Evolutionary conservation across 345 rosid genomes (phyloP), one percentile per base, ranked within the genome.

Genomic region (Eucalyptus rudis): DNA sequence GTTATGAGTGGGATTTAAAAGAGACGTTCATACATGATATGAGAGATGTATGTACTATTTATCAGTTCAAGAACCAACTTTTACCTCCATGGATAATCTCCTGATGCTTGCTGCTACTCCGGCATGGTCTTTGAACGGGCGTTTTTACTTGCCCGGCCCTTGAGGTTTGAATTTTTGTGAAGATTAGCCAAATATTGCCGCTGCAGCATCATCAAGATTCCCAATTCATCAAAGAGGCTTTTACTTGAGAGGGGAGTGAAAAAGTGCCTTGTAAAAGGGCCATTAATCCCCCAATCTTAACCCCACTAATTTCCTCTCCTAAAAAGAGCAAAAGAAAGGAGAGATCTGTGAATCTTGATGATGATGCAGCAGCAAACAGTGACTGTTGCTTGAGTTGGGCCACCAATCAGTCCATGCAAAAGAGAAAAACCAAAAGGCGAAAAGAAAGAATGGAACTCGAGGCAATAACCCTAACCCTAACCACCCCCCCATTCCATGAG

Each of bases 151-250:
- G 44, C 80, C 80, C 80, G 20, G 80, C 81, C n/a, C 36, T 71
- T 33, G 44, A 33, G 45, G 87, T 80, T 90, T 86, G 66, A 31
- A 49, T 16, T 90, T 80, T 52, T 33, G 49, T 88, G 64, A 86
- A 13, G 47, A 43, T 40, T 86, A 95, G 96, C 92, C 95, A 94
- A 89, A 92, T 90, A 95, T 94, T 90, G 97, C 96, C 93, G 95
- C 96, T 96, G 97, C 97, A 96, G 97, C 97, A 95, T 96, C 99
- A 96, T 96, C 99, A 96, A 94, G 99, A 96, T 96, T 96, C 99
- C 88, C 97, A 96, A 51, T 87, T 89, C 88, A 87, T 40, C 84
- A 83, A 88, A 68, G 52, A 86, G 62, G 58, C 58, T 66, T 56
- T 86, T 86, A n/a, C 58, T 52, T 15, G 62, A 17, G 64, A 50